Base-by-base conservation (phyloP, 2,329 filamentous ascomycete species). In the Boeremia exigua region DNA sequence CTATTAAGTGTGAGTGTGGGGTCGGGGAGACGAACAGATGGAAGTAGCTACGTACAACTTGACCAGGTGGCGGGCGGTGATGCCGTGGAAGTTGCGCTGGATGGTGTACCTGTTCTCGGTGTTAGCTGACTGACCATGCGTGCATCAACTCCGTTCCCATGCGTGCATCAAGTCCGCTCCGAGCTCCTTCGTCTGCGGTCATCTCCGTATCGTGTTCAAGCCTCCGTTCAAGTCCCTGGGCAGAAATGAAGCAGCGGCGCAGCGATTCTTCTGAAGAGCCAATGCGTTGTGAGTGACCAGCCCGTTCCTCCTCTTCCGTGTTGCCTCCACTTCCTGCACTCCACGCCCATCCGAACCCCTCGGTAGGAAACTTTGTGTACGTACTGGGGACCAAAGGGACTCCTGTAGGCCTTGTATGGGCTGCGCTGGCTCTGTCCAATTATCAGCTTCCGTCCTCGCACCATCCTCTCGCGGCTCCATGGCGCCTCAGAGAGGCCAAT, bases 371-470 rank as follows among this genome's bases (percentile, higher is more conserved):
- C 48, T 27, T 33, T 9, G 43, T 60, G 47, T 64, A 75, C 76
- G 74, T 80, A 87, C 84, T 83, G 80, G 58, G 84, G 84, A 51
- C 81, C 84, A 69, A 82, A 86, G 53, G 80, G 81, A 71, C 82
- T 84, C 74, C 79, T 75, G 75, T 83, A 86, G 58, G 80, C 78
- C 70, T 80, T 74, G 74, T 80, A 80, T 30, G 67, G 66, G 50
- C 69, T 71, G 19, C 77, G 70, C 58, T 64, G 61, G 60, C 63
- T 66, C 69, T 72, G 44, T n/a, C 38, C 30, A n/a, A 6, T 4
- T 1, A 43, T 70, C 57, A 70, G 69, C 67, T 30, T 39, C 53
- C 38, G 23, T 15, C 40, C 29, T 38, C 46, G 42, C 11, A 17
- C 44, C 30, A 30, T 48, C 23, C 11, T 52, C 40, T 15, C 27